Evolutionary conservation across 495 filamentous ascomycete genomes (phyloP).

Genomic region (Chaetomium tenue): DNA sequence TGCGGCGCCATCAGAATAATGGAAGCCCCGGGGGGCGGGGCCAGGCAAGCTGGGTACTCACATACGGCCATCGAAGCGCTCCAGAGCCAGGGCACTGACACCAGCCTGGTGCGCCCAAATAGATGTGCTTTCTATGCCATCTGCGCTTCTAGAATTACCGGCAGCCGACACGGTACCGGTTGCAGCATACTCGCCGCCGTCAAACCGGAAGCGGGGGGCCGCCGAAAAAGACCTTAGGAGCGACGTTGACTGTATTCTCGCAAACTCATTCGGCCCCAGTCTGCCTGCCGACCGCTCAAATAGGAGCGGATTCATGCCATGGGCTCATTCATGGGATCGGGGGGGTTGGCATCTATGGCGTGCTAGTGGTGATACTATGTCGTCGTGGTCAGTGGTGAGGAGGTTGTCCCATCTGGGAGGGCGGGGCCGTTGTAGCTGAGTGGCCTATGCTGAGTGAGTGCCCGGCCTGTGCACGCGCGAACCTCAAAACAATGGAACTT

Average conservation of each 20-base stretch:
- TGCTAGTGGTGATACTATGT: not conserved
- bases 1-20: not conserved
- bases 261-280: constrained; percentile 58
- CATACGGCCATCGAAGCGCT: constrained; percentile 75
- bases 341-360: not conserved
- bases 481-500: no score
- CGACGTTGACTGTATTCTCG: constrained; percentile 59
- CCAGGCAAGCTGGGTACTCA: constrained; percentile 39
- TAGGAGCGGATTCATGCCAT: constrained; percentile 74
- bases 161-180: constrained; percentile 12
- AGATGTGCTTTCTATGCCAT: constrained; percentile 17
- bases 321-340: not conserved
- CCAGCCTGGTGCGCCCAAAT: constrained; percentile 68
- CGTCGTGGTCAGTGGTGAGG: no score
- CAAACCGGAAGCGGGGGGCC: constrained; percentile 64
- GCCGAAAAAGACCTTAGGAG: constrained; percentile 57
- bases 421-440: no score
- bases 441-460: no score
- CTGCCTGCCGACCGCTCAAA: constrained; percentile 68
- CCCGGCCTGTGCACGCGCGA: no score
- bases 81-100: constrained; percentile 70
- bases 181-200: constrained; percentile 51
- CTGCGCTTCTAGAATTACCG: not conserved
- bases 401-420: no score
- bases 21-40: not conserved